phyloP scores from a whole-genome alignment of 345 rosid genomes.

The Nasturtium officinale region DNA sequence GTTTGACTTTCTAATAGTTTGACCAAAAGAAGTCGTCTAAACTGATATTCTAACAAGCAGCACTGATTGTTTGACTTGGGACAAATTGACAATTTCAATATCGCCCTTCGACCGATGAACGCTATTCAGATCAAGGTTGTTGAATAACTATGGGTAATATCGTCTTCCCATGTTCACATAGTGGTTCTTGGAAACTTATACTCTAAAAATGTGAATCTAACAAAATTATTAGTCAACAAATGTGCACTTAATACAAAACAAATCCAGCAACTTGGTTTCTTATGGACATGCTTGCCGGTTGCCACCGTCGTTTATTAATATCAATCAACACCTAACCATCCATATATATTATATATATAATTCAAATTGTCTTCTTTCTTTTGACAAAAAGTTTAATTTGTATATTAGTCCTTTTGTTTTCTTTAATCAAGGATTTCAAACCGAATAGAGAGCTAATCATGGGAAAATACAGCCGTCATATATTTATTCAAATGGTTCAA shows the following conservation, averaged over 20 bases:
- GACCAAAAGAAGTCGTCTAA: conserved; percentile 40
- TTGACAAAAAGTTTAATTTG: background rate
- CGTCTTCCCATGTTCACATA: background rate
- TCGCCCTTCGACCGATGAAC: conserved; percentile 25
- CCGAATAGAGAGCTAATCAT: conserved; percentile 8
- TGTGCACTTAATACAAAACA: background rate
- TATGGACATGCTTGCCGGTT: conserved; percentile 30
- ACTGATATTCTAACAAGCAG: conserved; percentile 34
- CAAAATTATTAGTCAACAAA: conserved; percentile 31
- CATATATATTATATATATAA: background rate
- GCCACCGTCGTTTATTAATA: background rate
- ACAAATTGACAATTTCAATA: conserved; percentile 26
- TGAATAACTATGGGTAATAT: conserved; percentile 17
- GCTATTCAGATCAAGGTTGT: background rate
- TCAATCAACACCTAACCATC: conserved; percentile 15
- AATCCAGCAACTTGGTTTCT: conserved; percentile 36
- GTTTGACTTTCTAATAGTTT: conserved; percentile 26
- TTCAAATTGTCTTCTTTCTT: background rate
- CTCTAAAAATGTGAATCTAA: conserved; percentile 15
- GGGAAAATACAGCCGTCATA: conserved; percentile 20
- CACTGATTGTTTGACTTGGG: conserved; percentile 37
- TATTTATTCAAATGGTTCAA: background rate
- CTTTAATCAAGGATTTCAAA: conserved; percentile 8
- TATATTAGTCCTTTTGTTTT: background rate
- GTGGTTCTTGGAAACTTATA: conserved; percentile 23